These are phyloP conservation scores for Calocera viscosa DNA, from an alignment of 768 basidiomycete species.

Conservation along the genomic window DNA sequence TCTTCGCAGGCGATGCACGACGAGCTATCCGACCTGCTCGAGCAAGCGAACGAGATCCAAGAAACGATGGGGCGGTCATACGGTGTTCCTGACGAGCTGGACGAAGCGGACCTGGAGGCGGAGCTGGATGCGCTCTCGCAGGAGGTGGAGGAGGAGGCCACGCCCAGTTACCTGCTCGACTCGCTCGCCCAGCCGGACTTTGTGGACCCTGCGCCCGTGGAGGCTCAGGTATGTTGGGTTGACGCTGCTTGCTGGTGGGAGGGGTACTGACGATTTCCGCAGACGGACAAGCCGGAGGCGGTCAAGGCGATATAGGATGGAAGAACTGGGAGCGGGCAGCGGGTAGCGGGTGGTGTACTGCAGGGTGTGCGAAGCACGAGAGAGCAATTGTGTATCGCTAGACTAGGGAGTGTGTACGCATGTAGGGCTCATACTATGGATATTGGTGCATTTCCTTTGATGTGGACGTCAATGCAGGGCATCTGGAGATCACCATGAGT, in stretches of 20 bases:
- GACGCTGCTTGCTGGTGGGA: neutral
- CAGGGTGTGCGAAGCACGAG: neutral
- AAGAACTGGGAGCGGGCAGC: too few relatives aligned
- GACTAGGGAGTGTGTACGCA: too few relatives aligned
- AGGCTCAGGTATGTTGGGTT: slow-evolving; percentile 23
- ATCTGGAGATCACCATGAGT: too few relatives aligned
- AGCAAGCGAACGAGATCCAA: slow-evolving; percentile 96
- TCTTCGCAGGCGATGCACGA: slow-evolving; percentile 70
- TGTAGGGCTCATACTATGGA: too few relatives aligned
- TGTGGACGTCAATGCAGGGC: too few relatives aligned
- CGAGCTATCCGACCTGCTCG: slow-evolving; percentile 95
- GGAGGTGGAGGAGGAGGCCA: slow-evolving; percentile 78
- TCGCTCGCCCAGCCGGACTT: slow-evolving; percentile 85
- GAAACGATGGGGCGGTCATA: slow-evolving; percentile 88
- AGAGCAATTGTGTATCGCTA: neutral
- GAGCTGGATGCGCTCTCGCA: slow-evolving; percentile 90
- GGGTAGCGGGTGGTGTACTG: too few relatives aligned
- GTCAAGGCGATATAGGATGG: neutral
- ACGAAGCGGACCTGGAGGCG: slow-evolving; percentile 97
- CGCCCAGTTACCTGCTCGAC: slow-evolving; percentile 78
- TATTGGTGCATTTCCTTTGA: too few relatives aligned
- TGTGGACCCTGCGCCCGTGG: slow-evolving; percentile 74
- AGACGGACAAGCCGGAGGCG: neutral
- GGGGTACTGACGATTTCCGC: neutral
- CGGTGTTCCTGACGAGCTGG: slow-evolving; percentile 91